Conservation (phyloP, 2,329 filamentous ascomycete genomes). For the Neopestalotiopsis clavispora region DNA sequence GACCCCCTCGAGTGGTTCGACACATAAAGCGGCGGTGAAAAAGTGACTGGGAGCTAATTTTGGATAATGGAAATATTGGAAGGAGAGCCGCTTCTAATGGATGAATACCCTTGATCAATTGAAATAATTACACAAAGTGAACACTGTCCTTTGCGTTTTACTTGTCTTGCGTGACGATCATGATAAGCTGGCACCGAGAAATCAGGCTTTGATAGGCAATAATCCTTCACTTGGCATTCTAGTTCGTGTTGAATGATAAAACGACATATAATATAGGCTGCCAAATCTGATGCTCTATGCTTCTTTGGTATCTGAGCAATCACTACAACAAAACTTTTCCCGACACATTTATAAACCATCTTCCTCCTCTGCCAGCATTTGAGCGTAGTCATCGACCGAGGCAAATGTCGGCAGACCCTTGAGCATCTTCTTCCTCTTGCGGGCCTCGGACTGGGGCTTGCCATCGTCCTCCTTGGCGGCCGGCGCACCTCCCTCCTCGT, state of each 20-base stretch:
- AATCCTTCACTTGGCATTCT: too few relatives aligned
- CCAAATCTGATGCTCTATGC: background rate
- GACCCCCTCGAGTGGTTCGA: conserved; percentile 61
- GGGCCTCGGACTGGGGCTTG: conserved; percentile 44
- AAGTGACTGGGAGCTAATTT: background rate
- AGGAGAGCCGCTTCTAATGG: background rate
- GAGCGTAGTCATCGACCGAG: conserved; percentile 90
- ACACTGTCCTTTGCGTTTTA: too few relatives aligned
- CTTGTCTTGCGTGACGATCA: too few relatives aligned
- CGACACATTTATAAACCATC: conserved; percentile 41
- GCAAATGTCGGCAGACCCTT: conserved; percentile 93
- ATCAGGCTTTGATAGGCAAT: too few relatives aligned
- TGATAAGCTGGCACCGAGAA: too few relatives aligned
- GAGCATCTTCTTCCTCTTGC: conserved; percentile 79
- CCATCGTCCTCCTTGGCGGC: conserved; percentile 46
- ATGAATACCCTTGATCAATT: too few relatives aligned
- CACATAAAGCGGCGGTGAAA: conserved; percentile 33
- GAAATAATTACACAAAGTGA: too few relatives aligned
- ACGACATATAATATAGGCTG: too few relatives aligned
- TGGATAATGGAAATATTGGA: background rate
- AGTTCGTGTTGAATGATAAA: too few relatives aligned
- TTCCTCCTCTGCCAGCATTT: conserved; percentile 76
- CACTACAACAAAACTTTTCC: background rate
- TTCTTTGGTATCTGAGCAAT: conserved; percentile 1
- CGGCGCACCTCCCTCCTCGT: conserved; percentile 41